phyloP scores from a whole-genome alignment of 2,329 filamentous ascomycete species.

The Xylaria sp. region DNA sequence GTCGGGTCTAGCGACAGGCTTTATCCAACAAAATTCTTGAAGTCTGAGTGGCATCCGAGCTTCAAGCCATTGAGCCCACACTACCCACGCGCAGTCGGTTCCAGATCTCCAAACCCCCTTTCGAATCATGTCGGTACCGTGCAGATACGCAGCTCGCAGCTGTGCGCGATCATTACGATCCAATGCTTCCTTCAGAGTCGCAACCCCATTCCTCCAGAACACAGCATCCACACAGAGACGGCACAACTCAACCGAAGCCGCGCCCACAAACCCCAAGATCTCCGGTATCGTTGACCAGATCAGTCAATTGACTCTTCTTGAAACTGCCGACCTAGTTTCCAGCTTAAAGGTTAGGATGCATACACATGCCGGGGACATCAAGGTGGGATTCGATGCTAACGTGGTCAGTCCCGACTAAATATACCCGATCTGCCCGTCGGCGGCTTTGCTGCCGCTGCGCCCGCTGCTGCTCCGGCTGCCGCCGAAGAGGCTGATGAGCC shows the following conservation, averaged over 20 bases:
- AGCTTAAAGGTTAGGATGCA: constrained; percentile 82
- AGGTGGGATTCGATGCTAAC: constrained; percentile 28
- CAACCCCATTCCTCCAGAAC: constrained; percentile 58
- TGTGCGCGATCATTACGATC: constrained; percentile 71
- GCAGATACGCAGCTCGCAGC: constrained; percentile 71
- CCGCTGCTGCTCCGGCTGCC: constrained; percentile 66
- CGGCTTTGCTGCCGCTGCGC: constrained; percentile 79
- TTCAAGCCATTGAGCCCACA: constrained; percentile 30
- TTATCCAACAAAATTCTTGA: constrained; percentile 44
- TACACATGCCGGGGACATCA: background rate
- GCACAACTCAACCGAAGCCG: constrained; percentile 87
- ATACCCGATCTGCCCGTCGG: constrained; percentile 98
- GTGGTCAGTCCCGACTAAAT: constrained; percentile 82
- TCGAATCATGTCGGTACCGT: constrained; percentile 68
- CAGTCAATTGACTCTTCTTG: constrained; percentile 94
- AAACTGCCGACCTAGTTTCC: constrained; percentile 95
- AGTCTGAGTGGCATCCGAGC: constrained; percentile 38
- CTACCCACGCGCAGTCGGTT: constrained; percentile 32
- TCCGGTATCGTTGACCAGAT: constrained; percentile 96
- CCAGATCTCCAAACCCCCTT: constrained; percentile 27
- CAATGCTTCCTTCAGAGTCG: constrained; percentile 57
- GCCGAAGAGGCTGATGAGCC: constrained; percentile 87
- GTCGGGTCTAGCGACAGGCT: constrained; percentile 27
- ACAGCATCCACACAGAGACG: constrained; percentile 69
- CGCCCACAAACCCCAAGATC: constrained; percentile 84